Evolutionary conservation across 2,329 filamentous ascomycete genomes (phyloP).

Genomic region (Penicillium sp.): DNA sequence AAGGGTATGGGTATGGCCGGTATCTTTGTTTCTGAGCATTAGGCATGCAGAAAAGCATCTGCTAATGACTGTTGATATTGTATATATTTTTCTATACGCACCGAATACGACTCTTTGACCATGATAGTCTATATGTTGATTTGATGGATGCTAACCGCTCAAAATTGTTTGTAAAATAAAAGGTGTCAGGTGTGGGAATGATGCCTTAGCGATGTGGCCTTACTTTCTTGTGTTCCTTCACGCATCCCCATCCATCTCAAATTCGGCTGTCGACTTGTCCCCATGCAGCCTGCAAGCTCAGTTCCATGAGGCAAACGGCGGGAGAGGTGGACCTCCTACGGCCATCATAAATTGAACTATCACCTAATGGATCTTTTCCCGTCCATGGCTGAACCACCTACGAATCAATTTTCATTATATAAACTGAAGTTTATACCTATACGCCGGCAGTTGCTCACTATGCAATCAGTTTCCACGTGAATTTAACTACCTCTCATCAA

Average conservation of each 20-base stretch:
- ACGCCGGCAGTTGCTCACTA: background rate
- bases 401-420: no score
- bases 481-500: background rate
- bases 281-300: background rate
- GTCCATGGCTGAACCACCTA: no score
- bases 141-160: no score
- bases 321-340: background rate
- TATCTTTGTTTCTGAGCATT: conserved; percentile 85
- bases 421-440: background rate
- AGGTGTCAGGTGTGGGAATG: background rate
- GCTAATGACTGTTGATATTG: background rate
- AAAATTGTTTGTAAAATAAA: background rate
- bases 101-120: background rate
- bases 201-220: background rate
- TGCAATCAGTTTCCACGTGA: background rate
- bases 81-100: background rate
- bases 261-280: background rate
- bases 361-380: background rate
- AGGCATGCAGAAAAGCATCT: background rate
- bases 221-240: background rate
- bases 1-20: conserved; percentile 73
- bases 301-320: background rate
- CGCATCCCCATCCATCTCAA: background rate
- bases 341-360: background rate
- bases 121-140: background rate